Evolutionary conservation across 1,284 basidiomycete genomes (phyloP).

Genomic region (Ceratobasidium sp.): DNA sequence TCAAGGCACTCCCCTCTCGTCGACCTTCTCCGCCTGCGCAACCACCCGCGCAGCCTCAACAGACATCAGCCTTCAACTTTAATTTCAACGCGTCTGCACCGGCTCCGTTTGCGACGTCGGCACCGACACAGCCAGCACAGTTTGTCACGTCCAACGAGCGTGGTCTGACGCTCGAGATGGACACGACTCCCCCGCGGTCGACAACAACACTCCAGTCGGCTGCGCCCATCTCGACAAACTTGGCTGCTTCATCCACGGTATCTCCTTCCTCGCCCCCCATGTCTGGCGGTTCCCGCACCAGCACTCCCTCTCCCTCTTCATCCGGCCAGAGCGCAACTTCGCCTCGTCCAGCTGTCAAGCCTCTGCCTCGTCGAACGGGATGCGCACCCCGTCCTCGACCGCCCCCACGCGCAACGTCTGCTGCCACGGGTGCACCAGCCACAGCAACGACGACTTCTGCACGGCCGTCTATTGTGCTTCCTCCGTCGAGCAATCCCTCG

Average conservation of each 20-base stretch:
- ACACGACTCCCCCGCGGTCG: slow-evolving; percentile 21
- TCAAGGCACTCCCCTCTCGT: slow-evolving; percentile 16
- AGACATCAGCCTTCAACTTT: slow-evolving; percentile 11
- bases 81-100: slow-evolving; percentile 3
- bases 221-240: not conserved
- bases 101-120: not conserved
- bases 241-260: not conserved
- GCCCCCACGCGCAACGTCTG: slow-evolving; percentile 6
- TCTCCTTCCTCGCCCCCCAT: not conserved
- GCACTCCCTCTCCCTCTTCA: not conserved
- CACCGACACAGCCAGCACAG: not conserved
- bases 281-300: slow-evolving; percentile 8
- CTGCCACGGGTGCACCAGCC: not conserved
- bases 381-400: slow-evolving; percentile 23
- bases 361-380: slow-evolving; percentile 18
- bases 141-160: slow-evolving; percentile 29
- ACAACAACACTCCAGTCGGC: slow-evolving; percentile 9
- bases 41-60: not conserved
- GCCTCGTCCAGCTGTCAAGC: slow-evolving; percentile 17
- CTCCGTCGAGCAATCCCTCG: slow-evolving; percentile 20
- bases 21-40: slow-evolving; percentile 9
- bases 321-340: not conserved
- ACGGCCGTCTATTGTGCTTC: slow-evolving; percentile 3
- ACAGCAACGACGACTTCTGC: slow-evolving; percentile 1
- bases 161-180: slow-evolving; percentile 27